Evolutionary conservation across 176 grass and related monocot species (phyloP), one percentile per base, ranked within the genome.

Genomic region (Paspalum notatum): DNA sequence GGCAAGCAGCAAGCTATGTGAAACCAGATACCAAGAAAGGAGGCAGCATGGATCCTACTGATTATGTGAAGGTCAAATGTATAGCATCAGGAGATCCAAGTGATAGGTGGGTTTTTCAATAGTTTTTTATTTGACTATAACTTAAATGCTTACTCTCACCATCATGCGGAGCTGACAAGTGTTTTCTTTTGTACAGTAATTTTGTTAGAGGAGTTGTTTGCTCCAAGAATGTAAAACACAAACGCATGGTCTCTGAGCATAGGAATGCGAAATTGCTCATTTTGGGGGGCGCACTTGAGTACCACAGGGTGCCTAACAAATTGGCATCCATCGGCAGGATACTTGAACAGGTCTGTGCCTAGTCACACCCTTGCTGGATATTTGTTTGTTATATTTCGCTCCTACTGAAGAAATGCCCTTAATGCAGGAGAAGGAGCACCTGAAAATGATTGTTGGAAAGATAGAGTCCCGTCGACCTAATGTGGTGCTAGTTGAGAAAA

Each of bases 41-140:
- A 69, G 92, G 90, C 68, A 98, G 92, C 86, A 98, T 98, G 96
- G 92, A 98, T 89, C 90, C 92, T 50, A 85, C 86, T 76, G 62
- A 91, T 87, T 98, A 98, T 91, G 88, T 98, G 49, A 98, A 95
- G 77, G 88, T 98, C 57, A 98, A 98, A 84, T 98, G 96, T 78
- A 82, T 95, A 75, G 70, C 84, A 77, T 98, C 96, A 37, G 92
- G 96, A 26, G 73, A 87, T 78, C 88, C 92, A 82, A 84, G 37
- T 17, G 90, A 98, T 76, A 98, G 96, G 96, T 95, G 72, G 42
- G 18, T 54, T 73, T 63, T 72, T 11, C 27, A 55, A 54, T 53
- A 68, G 13, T 46, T 87, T 25, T 56, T 82, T 62, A 13, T 37
- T 60, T 57, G 5, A 50, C n/a, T 77, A 39, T 41, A 62, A 66